Percentiles rank a stretch among this genome's conserved stretches.
Conservation (phyloP, 345 rosid genomes). For the Streptanthus diversifolius region DNA sequence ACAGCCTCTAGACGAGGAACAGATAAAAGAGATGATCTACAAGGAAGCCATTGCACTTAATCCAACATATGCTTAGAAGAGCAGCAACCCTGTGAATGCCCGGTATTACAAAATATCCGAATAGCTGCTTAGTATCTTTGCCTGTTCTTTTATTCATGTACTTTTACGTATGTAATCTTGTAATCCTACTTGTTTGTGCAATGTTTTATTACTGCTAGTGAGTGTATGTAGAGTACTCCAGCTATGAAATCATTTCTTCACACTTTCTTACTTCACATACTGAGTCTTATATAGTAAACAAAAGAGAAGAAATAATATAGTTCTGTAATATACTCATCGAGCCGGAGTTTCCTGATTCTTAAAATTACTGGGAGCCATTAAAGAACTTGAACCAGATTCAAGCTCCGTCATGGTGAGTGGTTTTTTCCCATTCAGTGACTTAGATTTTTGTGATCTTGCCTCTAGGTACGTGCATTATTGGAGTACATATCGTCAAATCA, state of each 20-base stretch:
- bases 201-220: constrained; percentile 19
- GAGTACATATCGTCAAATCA: background rate
- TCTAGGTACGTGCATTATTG: constrained; percentile 21
- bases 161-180: constrained; percentile 4
- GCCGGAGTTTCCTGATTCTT: background rate
- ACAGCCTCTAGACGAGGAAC: constrained; percentile 75
- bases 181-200: constrained; percentile 20
- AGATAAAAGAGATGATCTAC: constrained; percentile 87
- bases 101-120: constrained; percentile 22
- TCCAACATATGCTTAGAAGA: constrained; percentile 56
- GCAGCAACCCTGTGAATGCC: background rate
- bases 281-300: background rate
- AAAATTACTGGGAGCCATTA: background rate
- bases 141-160: constrained; percentile 33
- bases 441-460: background rate
- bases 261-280: background rate
- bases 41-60: constrained; percentile 70
- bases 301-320: background rate
- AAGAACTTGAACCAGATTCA: background rate
- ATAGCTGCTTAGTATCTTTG: constrained; percentile 12
- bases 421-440: constrained; percentile 6
- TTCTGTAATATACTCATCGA: background rate
- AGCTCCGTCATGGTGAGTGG: background rate
- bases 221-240: constrained; percentile 23
- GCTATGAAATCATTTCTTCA: constrained; percentile 10